A percentile compares a stretch with the other conserved stretches of the same genome.
These are phyloP conservation scores for Alternaria ethzedia DNA, from an alignment of 2,329 filamentous ascomycete species.

Conservation along the genomic window DNA sequence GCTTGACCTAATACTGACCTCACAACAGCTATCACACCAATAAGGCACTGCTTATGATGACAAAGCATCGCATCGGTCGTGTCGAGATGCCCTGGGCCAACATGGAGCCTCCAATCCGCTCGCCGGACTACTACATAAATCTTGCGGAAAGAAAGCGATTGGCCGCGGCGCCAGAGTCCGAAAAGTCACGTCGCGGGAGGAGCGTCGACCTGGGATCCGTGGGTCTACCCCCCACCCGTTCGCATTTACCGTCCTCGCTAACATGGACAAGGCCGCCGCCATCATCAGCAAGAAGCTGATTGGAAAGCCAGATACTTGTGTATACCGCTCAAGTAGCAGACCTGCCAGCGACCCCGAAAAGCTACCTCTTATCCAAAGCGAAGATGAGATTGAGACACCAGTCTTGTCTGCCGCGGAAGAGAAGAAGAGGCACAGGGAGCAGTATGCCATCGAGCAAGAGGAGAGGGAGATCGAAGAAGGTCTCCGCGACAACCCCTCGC, in stretches of 20 bases:
- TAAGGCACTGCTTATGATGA: constrained; percentile 63
- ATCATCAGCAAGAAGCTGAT: constrained; percentile 36
- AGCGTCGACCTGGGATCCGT: constrained; percentile 41
- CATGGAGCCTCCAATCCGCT: constrained; percentile 65
- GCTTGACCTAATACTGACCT: constrained; percentile 31
- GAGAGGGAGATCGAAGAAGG: constrained; percentile 49
- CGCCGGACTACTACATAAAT: constrained; percentile 49
- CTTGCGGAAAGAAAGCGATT: constrained; percentile 23
- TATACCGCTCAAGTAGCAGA: constrained; percentile 23
- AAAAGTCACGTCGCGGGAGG: constrained; percentile 20
- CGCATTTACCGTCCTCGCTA: constrained; percentile 18
- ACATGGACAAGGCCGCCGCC: constrained; percentile 32
- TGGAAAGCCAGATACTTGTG: constrained; percentile 25
- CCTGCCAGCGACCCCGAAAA: constrained; percentile 29
- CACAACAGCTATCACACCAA: constrained; percentile 62
- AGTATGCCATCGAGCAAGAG: constrained; percentile 44
- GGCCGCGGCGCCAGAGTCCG: neutral
- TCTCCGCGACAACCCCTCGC: constrained; percentile 53
- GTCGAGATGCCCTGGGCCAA: constrained; percentile 63
- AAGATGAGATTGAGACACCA: constrained; percentile 11
- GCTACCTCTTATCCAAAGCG: constrained; percentile 18
- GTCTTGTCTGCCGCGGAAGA: constrained; percentile 14
- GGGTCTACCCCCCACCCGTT: constrained; percentile 19
- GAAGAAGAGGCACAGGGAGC: constrained; percentile 31
- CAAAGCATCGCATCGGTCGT: constrained; percentile 65